Base-by-base conservation (phyloP, 257 asterid genomes). In the Solanum gandarillasii region DNA sequence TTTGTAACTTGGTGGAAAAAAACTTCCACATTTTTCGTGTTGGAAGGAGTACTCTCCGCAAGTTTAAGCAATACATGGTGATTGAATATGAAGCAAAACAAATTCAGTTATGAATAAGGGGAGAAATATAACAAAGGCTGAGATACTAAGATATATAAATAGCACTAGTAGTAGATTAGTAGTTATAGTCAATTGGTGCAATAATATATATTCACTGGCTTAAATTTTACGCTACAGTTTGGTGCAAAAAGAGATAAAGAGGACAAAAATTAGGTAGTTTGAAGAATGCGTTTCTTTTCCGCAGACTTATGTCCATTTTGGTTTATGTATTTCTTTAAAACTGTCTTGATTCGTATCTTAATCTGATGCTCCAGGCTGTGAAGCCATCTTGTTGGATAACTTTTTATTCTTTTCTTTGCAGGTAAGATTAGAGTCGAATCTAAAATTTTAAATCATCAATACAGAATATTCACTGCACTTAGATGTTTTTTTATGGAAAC, bases 21-120 rank as follows among this genome's bases (percentile, higher is more conserved):
- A 91, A 20, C 41, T 88, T 94, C 98, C 98, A 94, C 31, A 91
- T 75, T 87, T 91, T 93, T 71, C 43, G 90, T 12, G 92, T 88
- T 38, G 95, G 94, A 12, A 92, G 72, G 48, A 94, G 74, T 70
- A 70, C 38, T 88, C 88, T 89, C 86, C 85, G 91, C 75, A 93
- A 87, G 73, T 89, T 93, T 91, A 92, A 76, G 91, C 88, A 92
- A 89, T 93, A 27, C 98, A 94, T 94, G 10, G 27, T 36, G 75
- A 23, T 41, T 36, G 35, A 34, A 35, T 16, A 16, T 72, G 27
- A 70, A 14, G 12, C n/a, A 52, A 70, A 20, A 3, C n/a, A 70
- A 70, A 31, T 32, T 72, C 13, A 72, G 79, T 34, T 32, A 1
- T 18, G 46, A 74, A 43, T 9, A 36, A 5, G 83, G 60, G 87